Percentiles rank a stretch among this genome's conserved stretches.
These are phyloP conservation scores for Sporisorium reilianum DNA, from an alignment of 1,284 basidiomycete genomes.

Conservation along the genomic window DNA sequence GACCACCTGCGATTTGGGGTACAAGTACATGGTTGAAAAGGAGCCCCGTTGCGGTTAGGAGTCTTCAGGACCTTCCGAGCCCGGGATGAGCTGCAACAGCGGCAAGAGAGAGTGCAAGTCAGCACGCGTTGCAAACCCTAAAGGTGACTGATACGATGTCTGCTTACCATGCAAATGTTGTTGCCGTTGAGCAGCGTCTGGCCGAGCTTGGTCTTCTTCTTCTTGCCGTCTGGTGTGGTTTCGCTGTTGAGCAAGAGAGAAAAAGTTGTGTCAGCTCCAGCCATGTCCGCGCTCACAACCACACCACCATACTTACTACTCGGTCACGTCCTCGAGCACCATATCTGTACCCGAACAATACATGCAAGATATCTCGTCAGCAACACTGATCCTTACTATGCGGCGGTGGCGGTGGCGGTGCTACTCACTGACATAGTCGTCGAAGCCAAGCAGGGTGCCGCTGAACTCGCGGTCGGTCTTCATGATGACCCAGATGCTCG, in stretches of 20 bases:
- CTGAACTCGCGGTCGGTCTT: slow-evolving; percentile 72
- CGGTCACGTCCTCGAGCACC: slow-evolving; percentile 96
- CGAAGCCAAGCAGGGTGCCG: slow-evolving; percentile 94
- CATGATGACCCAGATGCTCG: slow-evolving; percentile 70
- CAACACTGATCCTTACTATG: background rate
- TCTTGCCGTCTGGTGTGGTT: slow-evolving; percentile 82
- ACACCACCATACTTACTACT: slow-evolving; percentile 92
- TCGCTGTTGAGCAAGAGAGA: slow-evolving; percentile 79
- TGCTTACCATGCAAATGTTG: slow-evolving; percentile 92
- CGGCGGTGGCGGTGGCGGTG: too few species aligned
- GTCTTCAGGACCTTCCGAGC: slow-evolving; percentile 51
- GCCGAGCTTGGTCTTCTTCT: slow-evolving; percentile 82
- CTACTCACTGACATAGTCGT: slow-evolving; percentile 98
- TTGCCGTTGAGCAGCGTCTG: slow-evolving; percentile 97
- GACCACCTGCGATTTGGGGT: background rate
- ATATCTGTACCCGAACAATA: slow-evolving; percentile 77
- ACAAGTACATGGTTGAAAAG: slow-evolving; percentile 40
- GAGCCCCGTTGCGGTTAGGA: slow-evolving; percentile 1
- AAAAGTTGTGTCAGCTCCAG: too few species aligned
- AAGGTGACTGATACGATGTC: too few species aligned
- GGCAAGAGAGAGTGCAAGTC: background rate
- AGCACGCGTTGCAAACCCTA: background rate
- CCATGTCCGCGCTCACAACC: too few species aligned
- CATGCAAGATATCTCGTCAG: background rate
- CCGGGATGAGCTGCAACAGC: slow-evolving; percentile 52